Base-by-base conservation (phyloP, 2,329 filamentous ascomycete species). In the Mariannaea elegans region DNA sequence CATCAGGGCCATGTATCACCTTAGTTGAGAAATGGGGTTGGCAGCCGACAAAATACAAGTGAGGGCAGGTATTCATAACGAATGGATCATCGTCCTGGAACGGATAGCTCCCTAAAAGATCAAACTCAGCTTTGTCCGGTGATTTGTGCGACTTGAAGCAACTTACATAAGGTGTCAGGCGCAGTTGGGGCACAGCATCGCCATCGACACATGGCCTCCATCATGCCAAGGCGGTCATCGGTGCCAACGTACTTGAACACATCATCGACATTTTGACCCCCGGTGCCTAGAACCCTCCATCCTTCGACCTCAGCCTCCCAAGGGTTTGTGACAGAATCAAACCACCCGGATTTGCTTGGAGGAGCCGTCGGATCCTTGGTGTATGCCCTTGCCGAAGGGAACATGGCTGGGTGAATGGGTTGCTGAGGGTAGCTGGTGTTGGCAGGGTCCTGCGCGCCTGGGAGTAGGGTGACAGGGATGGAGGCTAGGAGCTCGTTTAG, bases 171-270 rank as follows among this genome's bases (percentile, higher is more conserved):
- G 0, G 96, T 99, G 76, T 99, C 96, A 0, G 96, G 95, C 2
- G 95, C 95, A 0, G 95, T 99, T 2, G 95, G 95, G 5, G 95
- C 95, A 65, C 88, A 88, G 72, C 93, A 92, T 62, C 95, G 86
- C 95, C 95, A 99, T 59, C 93, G 85, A 66, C 97, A 88, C 87
- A 97, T 95, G 57, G 90, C 89, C 77, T 98, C 95, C 91, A 98
- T 95, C 85, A 97, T 92, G 45, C 90, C 89, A 23, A 98, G 73
- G 18, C 94, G 81, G 67, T 93, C 88, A 39, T 93, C 87, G 32
- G 87, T 89, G 57, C 90, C 87, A 23, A 98, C 85, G 72, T 99
- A 99, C 75, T 94, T 95, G 76, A 93, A 92, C 3, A 98, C 87
- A 75, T 99, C 96, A 69, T 97, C 91, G 3, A 99, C 86, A 52